phyloP scores from a whole-genome alignment of 768 basidiomycete genomes.

The Crepidotus variabilis region DNA sequence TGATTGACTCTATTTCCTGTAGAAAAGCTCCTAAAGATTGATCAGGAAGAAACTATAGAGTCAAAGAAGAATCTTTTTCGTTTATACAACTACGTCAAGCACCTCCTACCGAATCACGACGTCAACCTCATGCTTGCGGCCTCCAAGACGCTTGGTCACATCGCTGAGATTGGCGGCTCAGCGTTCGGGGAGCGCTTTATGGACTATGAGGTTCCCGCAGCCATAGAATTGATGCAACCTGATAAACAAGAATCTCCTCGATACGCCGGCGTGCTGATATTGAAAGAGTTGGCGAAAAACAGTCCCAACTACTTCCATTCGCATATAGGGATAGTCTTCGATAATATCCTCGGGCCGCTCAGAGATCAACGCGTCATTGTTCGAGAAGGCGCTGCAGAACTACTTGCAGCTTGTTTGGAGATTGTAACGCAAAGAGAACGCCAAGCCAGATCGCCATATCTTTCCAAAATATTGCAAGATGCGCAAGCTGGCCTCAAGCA shows the following conservation, averaged over 20 bases:
- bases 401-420: conserved; percentile 89
- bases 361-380: conserved; percentile 88
- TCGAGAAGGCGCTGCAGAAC: conserved; percentile 88
- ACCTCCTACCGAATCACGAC: conserved; percentile 87
- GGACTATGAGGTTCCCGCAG: conserved; percentile 83
- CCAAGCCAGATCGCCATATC: conserved; percentile 58
- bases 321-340: conserved; percentile 84
- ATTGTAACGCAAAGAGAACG: conserved; percentile 78
- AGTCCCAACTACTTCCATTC: conserved; percentile 86
- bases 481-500: conserved; percentile 80
- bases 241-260: conserved; percentile 82
- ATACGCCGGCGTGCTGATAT: conserved; percentile 90
- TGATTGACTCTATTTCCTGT: conserved; percentile 8
- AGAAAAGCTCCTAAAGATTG: conserved; percentile 75
- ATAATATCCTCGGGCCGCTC: conserved; percentile 88
- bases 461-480: conserved; percentile 83
- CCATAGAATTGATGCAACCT: conserved; percentile 75
- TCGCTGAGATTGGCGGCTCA: conserved; percentile 78
- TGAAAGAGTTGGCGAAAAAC: conserved; percentile 90
- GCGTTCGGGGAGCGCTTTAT: conserved; percentile 88
- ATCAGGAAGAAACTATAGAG: conserved; percentile 78
- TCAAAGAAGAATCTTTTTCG: conserved; percentile 79
- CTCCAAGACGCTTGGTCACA: conserved; percentile 87
- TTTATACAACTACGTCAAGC: conserved; percentile 91
- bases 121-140: conserved; percentile 92